Evolutionary conservation across 2,329 filamentous ascomycete species (phyloP).

Genomic region (Tothia fuscella): DNA sequence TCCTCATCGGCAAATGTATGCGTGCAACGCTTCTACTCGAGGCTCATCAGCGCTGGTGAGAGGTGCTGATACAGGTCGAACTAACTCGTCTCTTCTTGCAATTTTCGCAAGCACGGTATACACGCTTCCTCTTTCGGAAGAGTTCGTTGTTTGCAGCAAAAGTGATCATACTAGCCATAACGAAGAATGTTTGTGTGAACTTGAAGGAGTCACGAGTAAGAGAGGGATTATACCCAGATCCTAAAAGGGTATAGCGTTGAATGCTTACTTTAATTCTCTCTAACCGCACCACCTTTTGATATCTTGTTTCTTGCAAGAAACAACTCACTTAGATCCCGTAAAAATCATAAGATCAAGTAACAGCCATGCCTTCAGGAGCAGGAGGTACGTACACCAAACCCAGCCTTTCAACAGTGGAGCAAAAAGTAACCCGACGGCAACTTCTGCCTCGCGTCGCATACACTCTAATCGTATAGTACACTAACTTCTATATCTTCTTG

Average conservation of each 20-base stretch:
- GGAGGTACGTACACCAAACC: conserved; percentile 35
- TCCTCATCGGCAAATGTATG: conserved; percentile 25
- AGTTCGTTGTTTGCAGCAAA: conserved; percentile 34
- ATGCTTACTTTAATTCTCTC: too few species aligned
- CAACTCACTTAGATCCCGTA: too few species aligned
- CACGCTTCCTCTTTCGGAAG: conserved; percentile 32
- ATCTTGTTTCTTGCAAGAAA: too few species aligned
- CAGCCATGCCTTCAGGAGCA: conserved; percentile 36
- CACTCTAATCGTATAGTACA: too few species aligned
- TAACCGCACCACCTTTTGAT: too few species aligned
- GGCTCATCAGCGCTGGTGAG: conserved; percentile 1
- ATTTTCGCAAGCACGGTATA: conserved; percentile 31
- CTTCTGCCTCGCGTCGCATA: background rate
- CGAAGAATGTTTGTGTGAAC: too few species aligned
- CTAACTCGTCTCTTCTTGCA: conserved; percentile 33
- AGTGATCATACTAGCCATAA: conserved; percentile 32
- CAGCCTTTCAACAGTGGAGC: background rate
- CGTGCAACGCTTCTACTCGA: conserved; percentile 28
- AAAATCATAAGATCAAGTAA: too few species aligned
- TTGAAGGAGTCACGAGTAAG: too few species aligned
- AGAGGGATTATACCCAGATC: too few species aligned
- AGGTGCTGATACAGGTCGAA: background rate
- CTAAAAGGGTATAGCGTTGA: too few species aligned
- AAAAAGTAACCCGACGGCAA: background rate
- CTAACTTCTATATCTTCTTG: background rate